phyloP scores from a whole-genome alignment of 768 basidiomycete species.

The Mycena latifolia region DNA sequence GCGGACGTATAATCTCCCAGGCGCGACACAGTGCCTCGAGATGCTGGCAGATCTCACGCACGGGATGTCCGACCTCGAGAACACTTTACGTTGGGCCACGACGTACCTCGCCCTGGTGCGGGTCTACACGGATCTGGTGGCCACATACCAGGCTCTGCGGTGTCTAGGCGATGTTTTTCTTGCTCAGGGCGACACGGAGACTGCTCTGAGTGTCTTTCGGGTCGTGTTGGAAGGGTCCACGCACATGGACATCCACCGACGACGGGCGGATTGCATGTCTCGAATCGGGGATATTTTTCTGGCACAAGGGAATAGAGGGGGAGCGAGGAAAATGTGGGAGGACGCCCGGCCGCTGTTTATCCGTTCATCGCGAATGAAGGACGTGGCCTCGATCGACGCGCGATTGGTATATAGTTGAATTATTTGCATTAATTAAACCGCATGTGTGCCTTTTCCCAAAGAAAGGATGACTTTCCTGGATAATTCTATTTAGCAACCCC shows the following conservation, averaged over 20 bases:
- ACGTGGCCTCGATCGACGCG: not conserved
- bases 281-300: no score
- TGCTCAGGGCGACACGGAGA: slow-evolving; percentile 10
- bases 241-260: slow-evolving; percentile 10
- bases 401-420: not conserved
- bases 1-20: not conserved
- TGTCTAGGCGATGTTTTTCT: slow-evolving; percentile 12
- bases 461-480: no score
- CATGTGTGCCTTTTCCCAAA: no score
- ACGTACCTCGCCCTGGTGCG: slow-evolving; percentile 5
- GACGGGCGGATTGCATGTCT: no score
- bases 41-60: slow-evolving; percentile 12
- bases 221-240: slow-evolving; percentile 1
- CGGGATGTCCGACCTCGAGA: not conserved
- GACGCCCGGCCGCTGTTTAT: no score
- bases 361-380: slow-evolving; percentile 7
- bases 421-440: no score
- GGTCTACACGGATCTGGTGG: not conserved
- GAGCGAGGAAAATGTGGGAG: no score
- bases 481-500: no score
- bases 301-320: no score
- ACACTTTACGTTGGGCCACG: slow-evolving; percentile 1
- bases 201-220: not conserved
- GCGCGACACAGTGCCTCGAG: slow-evolving; percentile 5
- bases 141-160: slow-evolving; percentile 15